Evolutionary conservation across 257 asterid genomes (phyloP), one percentile per base, ranked within the genome.

Genomic region (Euphrasia confusa): DNA sequence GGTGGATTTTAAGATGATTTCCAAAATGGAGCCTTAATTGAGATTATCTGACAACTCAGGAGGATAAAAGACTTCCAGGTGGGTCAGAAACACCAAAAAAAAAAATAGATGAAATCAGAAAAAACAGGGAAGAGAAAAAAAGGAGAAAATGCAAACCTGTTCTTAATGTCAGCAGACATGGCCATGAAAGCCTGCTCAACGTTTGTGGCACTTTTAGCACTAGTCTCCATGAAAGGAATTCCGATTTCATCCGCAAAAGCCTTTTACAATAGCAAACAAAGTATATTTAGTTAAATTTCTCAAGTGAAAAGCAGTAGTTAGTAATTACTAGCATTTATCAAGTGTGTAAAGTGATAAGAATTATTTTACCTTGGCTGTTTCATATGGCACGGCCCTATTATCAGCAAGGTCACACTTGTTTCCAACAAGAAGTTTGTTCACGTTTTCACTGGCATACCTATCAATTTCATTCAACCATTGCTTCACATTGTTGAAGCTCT

Each of bases 131-230:
- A 8, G 42, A 45, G 9, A 17, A 35, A 17, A 40, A 61, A 5
- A n/a, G 24, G 11, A 60, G 24, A 2, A 40, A 37, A 30, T 24
- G 58, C 59, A 63, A 64, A 90, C 97, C 87, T 87, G 45, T 72
- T 85, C 80, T 90, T 90, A 45, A 87, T 83, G 65, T 83, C 84
- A 71, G 84, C 88, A 66, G 97, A 70, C 97, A 90, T 90, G 13
- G 95, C 95, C 97, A 87, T 90, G 81, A 90, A 90, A 76, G 96
- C 95, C 70, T 87, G 83, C 71, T 90, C 97, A 4, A 90, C 95
- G 5, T 87, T 90, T 27, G 84, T 83, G 57, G 97, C 95, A 80
- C 79, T 77, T 67, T 87, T 90, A 18, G 97, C 96, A 85, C 97
- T 90, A 35, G 97, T 85, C 79, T 87, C 97, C 97, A 90, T 62